Evolutionary conservation across 768 basidiomycete species (phyloP).

Genomic region (Boletellus ananiceps): DNA sequence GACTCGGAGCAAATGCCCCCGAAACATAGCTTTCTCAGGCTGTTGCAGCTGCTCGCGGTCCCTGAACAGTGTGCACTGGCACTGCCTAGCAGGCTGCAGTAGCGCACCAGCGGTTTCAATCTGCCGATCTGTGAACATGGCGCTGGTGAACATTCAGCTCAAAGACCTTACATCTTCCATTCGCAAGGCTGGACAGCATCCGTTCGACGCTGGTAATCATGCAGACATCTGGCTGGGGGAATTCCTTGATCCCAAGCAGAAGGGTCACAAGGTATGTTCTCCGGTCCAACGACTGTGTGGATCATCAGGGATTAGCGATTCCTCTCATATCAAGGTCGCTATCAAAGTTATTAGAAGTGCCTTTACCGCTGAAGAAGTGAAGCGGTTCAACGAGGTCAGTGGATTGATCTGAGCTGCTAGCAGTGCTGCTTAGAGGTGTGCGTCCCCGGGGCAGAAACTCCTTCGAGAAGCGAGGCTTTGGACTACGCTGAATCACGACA

Average conservation of each 20-base stretch:
- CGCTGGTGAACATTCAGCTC: slow-evolving; percentile 16
- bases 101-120: neutral
- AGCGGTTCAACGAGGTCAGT: slow-evolving; percentile 20
- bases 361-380: slow-evolving; percentile 12
- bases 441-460: slow-evolving; percentile 18
- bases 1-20: too few species aligned
- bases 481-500: slow-evolving; percentile 19
- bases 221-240: slow-evolving; percentile 24
- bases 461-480: slow-evolving; percentile 27
- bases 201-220: slow-evolving; percentile 17
- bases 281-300: neutral
- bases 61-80: too few species aligned
- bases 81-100: too few species aligned
- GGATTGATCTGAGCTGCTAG: neutral
- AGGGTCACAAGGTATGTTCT: slow-evolving; percentile 5
- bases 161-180: slow-evolving; percentile 18
- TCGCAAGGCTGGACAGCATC: slow-evolving; percentile 13
- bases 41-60: too few species aligned
- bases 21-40: too few species aligned
- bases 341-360: slow-evolving; percentile 26
- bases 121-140: slow-evolving; percentile 7
- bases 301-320: neutral
- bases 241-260: slow-evolving; percentile 8
- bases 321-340: slow-evolving; percentile 15
- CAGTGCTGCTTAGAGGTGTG: neutral